Evolutionary conservation across 2,329 filamentous ascomycete genomes (phyloP).

Genomic region (Biscogniauxia mediterranea): DNA sequence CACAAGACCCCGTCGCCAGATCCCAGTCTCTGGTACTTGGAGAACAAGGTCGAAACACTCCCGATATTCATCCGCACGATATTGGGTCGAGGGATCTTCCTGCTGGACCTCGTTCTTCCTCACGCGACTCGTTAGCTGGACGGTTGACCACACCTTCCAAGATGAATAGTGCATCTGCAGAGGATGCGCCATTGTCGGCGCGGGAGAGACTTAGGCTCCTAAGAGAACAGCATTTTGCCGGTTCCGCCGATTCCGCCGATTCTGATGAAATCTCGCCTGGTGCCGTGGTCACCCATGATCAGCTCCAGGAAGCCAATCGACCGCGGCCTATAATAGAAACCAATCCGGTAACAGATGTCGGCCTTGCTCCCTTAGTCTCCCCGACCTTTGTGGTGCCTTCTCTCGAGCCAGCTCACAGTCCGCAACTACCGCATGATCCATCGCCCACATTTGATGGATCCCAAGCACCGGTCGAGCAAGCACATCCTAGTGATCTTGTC

Average conservation of each 20-base stretch:
- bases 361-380: conserved; percentile 12
- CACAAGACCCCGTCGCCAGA: conserved; percentile 8
- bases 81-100: neutral
- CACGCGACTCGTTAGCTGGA: neutral
- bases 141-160: conserved; percentile 7
- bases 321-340: neutral
- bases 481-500: conserved; percentile 7
- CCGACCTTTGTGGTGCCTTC: conserved; percentile 13
- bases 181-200: conserved; percentile 17
- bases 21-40: conserved; percentile 2
- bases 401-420: conserved; percentile 9
- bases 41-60: conserved; percentile 6
- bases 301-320: conserved; percentile 7
- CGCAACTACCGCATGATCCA: conserved; percentile 6
- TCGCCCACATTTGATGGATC: conserved; percentile 9
- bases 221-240: conserved; percentile 21
- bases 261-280: neutral
- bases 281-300: neutral
- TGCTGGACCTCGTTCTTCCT: neutral
- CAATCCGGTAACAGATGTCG: neutral
- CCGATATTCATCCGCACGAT: neutral
- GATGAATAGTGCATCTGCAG: conserved; percentile 22
- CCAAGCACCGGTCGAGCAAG: conserved; percentile 2
- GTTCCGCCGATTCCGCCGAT: neutral
- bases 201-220: conserved; percentile 26